These are phyloP conservation scores for Plasmodium inui DNA, from an alignment of 169 alveolate genomes.

Conservation along the genomic window DNA sequence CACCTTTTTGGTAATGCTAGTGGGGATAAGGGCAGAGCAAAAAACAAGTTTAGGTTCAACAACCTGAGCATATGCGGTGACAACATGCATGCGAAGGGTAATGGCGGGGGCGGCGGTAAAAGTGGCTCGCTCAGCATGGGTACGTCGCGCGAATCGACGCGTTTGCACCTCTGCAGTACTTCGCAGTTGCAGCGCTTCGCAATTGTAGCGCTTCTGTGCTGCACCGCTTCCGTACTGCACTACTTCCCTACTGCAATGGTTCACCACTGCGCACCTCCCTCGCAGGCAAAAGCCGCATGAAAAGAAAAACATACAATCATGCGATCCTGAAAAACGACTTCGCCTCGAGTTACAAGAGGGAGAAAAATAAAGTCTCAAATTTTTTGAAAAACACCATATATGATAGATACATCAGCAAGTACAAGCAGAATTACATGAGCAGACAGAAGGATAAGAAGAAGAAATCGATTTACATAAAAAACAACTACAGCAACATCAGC, in stretches of 20 bases:
- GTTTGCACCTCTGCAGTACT: not conserved
- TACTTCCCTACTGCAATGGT: not conserved
- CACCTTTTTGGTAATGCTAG: not conserved
- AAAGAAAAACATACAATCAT: constrained; percentile 46
- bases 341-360: constrained; percentile 48
- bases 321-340: not conserved
- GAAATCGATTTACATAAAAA: constrained; percentile 66
- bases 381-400: constrained; percentile 54
- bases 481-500: constrained; percentile 67
- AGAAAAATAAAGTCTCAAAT: constrained; percentile 32
- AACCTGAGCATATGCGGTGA: constrained; percentile 27
- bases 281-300: constrained; percentile 31
- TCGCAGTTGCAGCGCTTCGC: no score
- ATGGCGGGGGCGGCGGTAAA: not conserved
- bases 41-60: constrained; percentile 41
- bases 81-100: not conserved
- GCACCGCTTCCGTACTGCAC: no score
- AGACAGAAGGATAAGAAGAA: constrained; percentile 50
- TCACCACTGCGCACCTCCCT: not conserved
- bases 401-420: constrained; percentile 62
- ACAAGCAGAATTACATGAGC: constrained; percentile 44
- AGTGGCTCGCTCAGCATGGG: not conserved
- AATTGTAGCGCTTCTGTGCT: no score
- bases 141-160: not conserved
- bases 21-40: not conserved